These are phyloP conservation scores for Pyricularia pennisetigena DNA, from an alignment of 2,329 filamentous ascomycete genomes.

Conservation along the genomic window DNA sequence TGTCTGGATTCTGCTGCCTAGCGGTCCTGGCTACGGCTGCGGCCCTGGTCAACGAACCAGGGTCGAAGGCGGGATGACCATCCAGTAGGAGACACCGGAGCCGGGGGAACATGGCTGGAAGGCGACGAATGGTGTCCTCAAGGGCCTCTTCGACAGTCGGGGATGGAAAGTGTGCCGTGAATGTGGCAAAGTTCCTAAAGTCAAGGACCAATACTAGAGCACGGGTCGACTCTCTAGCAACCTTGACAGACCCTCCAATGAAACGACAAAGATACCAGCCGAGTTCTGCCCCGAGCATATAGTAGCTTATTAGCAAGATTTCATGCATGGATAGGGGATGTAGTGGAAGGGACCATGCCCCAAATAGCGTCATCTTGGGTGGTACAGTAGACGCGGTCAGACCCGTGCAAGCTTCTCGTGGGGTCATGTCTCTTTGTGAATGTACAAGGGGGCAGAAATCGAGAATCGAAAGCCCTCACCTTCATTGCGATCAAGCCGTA, in stretches of 20 bases:
- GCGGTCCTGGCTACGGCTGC: background rate
- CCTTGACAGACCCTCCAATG: slow-evolving; percentile 25
- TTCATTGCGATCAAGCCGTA: slow-evolving; percentile 30
- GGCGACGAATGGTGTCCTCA: slow-evolving; percentile 26
- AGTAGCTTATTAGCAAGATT: background rate
- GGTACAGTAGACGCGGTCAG: background rate
- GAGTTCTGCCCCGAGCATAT: slow-evolving; percentile 27
- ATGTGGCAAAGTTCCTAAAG: slow-evolving; percentile 30
- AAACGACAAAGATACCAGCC: slow-evolving; percentile 37
- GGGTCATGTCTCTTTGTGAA: background rate
- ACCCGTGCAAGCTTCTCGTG: background rate
- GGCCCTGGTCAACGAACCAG: slow-evolving; percentile 19
- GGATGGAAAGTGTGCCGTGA: slow-evolving; percentile 29
- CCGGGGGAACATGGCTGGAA: slow-evolving; percentile 30
- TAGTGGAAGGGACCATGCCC: background rate
- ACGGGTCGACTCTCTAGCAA: slow-evolving; percentile 22
- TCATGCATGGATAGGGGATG: background rate
- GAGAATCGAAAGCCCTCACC: slow-evolving; percentile 9
- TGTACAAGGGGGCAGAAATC: background rate
- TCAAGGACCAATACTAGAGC: slow-evolving; percentile 36
- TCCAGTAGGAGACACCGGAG: slow-evolving; percentile 38
- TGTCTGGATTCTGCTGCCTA: background rate
- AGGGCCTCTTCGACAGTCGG: slow-evolving; percentile 26
- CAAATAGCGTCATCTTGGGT: background rate
- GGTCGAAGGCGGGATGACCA: slow-evolving; percentile 33